These are phyloP conservation scores for Nakazawaea sp. DNA, from an alignment of 805 yeast genomes.

Conservation along the genomic window DNA sequence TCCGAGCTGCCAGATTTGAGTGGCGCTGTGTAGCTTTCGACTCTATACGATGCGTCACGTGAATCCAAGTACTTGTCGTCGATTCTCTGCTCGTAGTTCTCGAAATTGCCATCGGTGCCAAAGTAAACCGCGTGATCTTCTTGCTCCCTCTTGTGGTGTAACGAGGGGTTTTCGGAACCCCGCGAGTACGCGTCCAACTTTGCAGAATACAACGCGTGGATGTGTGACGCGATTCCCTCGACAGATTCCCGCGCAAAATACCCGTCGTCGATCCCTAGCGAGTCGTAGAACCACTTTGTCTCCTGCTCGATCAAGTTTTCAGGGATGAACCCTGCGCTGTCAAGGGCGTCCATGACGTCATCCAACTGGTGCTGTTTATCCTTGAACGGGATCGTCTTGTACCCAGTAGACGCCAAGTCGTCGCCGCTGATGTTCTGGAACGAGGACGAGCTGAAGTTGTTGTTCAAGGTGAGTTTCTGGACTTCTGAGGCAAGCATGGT, in stretches of 20 bases:
- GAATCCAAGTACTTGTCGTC: slow-evolving; percentile 77
- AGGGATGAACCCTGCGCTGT: slow-evolving; percentile 84
- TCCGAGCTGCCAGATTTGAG: slow-evolving; percentile 37
- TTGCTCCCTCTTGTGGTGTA: slow-evolving; percentile 73
- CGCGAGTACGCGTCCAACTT: slow-evolving; percentile 82
- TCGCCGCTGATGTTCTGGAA: slow-evolving; percentile 24
- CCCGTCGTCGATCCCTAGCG: slow-evolving; percentile 85
- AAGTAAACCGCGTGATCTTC: slow-evolving; percentile 89
- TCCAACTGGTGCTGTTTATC: slow-evolving; percentile 80
- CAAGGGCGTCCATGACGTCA: slow-evolving; percentile 73
- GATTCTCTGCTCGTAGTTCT: slow-evolving; percentile 62
- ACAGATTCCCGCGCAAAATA: slow-evolving; percentile 85
- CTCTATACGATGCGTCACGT: slow-evolving; percentile 44
- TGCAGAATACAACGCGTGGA: slow-evolving; percentile 86
- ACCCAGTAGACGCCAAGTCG: slow-evolving; percentile 40
- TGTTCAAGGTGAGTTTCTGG: slow-evolving; percentile 21
- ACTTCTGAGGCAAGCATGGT: slow-evolving; percentile 7
- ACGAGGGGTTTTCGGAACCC: slow-evolving; percentile 48
- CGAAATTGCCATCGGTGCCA: slow-evolving; percentile 59
- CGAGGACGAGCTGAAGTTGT: slow-evolving; percentile 27
- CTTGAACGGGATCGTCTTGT: slow-evolving; percentile 66
- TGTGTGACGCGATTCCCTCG: slow-evolving; percentile 72
- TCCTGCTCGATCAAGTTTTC: slow-evolving; percentile 79
- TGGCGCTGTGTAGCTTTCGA: slow-evolving; percentile 74
- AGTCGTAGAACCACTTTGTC: slow-evolving; percentile 82